A percentile compares a stretch with the other conserved stretches of the same genome.
phyloP scores from a whole-genome alignment of 202 grass and related monocot species.

The Tripidium arundinaceum region DNA sequence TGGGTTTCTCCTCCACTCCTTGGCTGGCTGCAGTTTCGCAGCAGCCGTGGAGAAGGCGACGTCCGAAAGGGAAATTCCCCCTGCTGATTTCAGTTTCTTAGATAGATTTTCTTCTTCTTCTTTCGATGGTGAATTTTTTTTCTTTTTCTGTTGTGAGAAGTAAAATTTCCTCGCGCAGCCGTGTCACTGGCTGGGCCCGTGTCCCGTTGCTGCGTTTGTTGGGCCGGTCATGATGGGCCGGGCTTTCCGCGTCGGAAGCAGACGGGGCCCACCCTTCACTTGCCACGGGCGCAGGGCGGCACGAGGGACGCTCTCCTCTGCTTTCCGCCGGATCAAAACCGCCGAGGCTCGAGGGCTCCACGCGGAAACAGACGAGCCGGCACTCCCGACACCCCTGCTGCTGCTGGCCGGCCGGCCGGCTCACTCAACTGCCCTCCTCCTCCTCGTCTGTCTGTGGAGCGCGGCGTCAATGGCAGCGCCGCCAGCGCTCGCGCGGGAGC shows the following conservation, averaged over 20 bases:
- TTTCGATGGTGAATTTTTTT: background rate
- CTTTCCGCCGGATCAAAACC: too few species aligned
- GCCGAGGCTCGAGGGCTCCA: too few species aligned
- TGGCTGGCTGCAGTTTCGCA: background rate
- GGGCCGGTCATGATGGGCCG: too few species aligned
- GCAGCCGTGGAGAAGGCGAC: constrained; percentile 7
- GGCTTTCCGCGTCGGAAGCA: background rate
- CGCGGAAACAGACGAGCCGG: background rate
- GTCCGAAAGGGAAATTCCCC: background rate
- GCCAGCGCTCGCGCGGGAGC: background rate
- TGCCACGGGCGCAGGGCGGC: too few species aligned
- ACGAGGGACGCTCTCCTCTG: too few species aligned
- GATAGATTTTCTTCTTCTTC: background rate
- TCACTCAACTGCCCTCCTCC: background rate
- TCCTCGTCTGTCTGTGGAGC: background rate
- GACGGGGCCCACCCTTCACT: background rate
- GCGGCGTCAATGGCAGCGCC: background rate
- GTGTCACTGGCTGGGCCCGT: background rate
- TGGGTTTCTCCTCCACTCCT: background rate
- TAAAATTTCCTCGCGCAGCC: background rate
- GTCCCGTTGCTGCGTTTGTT: background rate
- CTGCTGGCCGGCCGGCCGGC: too few species aligned
- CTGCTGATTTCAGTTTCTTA: background rate
- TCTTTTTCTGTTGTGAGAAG: background rate
- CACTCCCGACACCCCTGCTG: background rate